phyloP scores from a whole-genome alignment of 495 filamentous ascomycete genomes.

The Hyaloscypha hepaticicola region DNA sequence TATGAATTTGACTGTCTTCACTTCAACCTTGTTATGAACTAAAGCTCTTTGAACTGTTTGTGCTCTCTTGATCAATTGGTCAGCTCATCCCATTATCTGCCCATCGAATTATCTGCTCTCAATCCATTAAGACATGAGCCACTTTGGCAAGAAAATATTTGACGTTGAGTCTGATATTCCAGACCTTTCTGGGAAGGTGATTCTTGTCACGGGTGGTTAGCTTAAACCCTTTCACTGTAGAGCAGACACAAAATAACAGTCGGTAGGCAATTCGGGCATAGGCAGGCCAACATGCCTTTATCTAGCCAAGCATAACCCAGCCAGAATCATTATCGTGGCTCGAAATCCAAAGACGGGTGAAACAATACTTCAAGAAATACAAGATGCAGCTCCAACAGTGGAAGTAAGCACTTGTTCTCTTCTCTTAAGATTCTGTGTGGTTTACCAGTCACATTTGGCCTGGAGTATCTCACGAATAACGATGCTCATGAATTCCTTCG shows the following conservation, averaged over 20 bases:
- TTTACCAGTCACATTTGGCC: background rate
- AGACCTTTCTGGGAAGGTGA: conserved; percentile 54
- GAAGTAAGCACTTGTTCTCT: background rate
- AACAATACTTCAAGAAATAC: conserved; percentile 47
- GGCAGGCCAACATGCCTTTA: conserved; percentile 62
- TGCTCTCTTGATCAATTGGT: too few relatives aligned
- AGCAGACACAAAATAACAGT: background rate
- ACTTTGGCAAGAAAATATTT: conserved; percentile 33
- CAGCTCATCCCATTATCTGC: background rate
- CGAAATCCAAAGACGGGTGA: conserved; percentile 52
- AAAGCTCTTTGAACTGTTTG: too few relatives aligned
- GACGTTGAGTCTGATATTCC: conserved; percentile 57
- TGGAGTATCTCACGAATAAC: background rate
- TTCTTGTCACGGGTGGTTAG: conserved; percentile 61
- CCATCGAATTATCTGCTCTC: background rate
- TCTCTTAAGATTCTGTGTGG: background rate
- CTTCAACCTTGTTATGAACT: too few relatives aligned
- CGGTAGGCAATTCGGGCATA: conserved; percentile 59
- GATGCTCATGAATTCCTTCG: background rate
- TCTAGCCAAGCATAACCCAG: conserved; percentile 57
- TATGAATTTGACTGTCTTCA: too few relatives aligned
- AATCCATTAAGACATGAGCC: background rate
- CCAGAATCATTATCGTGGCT: conserved; percentile 60
- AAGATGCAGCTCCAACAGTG: background rate
- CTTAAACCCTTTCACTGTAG: background rate